Evolutionary conservation across 768 basidiomycete genomes (phyloP).

Genomic region (Mycena rebaudengoi): DNA sequence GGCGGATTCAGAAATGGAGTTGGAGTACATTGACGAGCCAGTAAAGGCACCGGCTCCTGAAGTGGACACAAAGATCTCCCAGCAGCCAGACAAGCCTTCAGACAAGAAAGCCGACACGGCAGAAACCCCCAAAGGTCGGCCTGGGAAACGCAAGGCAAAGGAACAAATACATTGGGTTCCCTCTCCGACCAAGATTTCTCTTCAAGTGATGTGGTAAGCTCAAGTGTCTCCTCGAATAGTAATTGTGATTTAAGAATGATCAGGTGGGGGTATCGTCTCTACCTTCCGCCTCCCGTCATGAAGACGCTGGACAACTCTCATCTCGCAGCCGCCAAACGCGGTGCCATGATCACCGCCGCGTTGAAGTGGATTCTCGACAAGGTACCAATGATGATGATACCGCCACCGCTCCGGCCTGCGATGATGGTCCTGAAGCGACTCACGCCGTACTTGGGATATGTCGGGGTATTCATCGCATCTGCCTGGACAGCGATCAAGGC

Average conservation of each 20-base stretch:
- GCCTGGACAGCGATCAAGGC: conserved; percentile 74
- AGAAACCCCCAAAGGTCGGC: conserved; percentile 27
- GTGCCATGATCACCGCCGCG: conserved; percentile 77
- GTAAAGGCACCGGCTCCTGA: conserved; percentile 11
- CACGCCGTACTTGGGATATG: conserved; percentile 72
- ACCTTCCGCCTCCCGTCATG: conserved; percentile 80
- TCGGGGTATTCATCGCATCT: conserved; percentile 83
- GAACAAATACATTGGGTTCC: conserved; percentile 69
- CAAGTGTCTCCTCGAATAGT: conserved; percentile 33
- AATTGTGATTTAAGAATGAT: not conserved
- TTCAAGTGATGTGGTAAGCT: conserved; percentile 84
- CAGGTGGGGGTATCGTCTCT: conserved; percentile 67
- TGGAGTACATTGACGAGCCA: conserved; percentile 52
- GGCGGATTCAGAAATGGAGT: conserved; percentile 67
- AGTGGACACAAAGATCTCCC: conserved; percentile 24
- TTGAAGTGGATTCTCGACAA: conserved; percentile 75
- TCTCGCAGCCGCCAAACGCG: conserved; percentile 75
- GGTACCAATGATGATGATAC: conserved; percentile 67
- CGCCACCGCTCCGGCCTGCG: conserved; percentile 65
- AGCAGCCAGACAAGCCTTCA: conserved; percentile 2
- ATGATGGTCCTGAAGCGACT: conserved; percentile 67
- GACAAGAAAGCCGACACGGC: conserved; percentile 2
- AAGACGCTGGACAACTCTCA: conserved; percentile 67
- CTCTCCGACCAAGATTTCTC: conserved; percentile 74
- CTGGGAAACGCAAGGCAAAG: conserved; percentile 33